These are phyloP conservation scores for Graphilbum ipis-grandicollis DNA, from an alignment of 2,329 filamentous ascomycete genomes.

Conservation along the genomic window DNA sequence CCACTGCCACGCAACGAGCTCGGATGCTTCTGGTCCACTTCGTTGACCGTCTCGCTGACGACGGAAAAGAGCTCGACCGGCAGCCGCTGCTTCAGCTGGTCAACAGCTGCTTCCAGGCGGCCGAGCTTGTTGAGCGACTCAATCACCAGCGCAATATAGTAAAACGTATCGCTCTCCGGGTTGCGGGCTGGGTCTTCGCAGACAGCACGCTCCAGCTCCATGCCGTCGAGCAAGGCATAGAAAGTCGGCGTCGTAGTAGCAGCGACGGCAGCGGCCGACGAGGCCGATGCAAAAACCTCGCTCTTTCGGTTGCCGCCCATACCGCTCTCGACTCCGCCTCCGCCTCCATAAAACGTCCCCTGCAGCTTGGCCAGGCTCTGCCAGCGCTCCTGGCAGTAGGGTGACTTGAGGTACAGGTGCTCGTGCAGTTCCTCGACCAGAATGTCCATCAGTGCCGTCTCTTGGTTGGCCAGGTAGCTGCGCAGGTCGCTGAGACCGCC, in stretches of 20 bases:
- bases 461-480: constrained; percentile 82
- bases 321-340: too few species aligned
- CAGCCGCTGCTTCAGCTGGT: constrained; percentile 79
- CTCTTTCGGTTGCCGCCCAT: background rate
- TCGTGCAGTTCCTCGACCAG: constrained; percentile 94
- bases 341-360: constrained; percentile 20
- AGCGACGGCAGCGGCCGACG: background rate
- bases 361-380: constrained; percentile 60
- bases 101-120: constrained; percentile 67
- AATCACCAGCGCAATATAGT: constrained; percentile 74
- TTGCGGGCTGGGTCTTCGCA: constrained; percentile 84
- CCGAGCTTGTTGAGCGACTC: constrained; percentile 84
- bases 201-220: constrained; percentile 44
- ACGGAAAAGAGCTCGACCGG: constrained; percentile 88
- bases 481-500: constrained; percentile 74
- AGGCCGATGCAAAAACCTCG: background rate
- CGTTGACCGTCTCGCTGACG: constrained; percentile 85
- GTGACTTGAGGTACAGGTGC: constrained; percentile 92
- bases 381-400: constrained; percentile 94
- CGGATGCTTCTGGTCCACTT: constrained; percentile 87
- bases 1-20: constrained; percentile 48
- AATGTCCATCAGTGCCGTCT: constrained; percentile 81
- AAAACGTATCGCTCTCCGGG: constrained; percentile 87
- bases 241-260: constrained; percentile 24
- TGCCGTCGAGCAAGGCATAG: constrained; percentile 38